Percentiles rank a stretch among this genome's conserved stretches.
Evolutionary conservation across 2,329 filamentous ascomycete genomes (phyloP).

Genomic region (Raffaelea arxii): DNA sequence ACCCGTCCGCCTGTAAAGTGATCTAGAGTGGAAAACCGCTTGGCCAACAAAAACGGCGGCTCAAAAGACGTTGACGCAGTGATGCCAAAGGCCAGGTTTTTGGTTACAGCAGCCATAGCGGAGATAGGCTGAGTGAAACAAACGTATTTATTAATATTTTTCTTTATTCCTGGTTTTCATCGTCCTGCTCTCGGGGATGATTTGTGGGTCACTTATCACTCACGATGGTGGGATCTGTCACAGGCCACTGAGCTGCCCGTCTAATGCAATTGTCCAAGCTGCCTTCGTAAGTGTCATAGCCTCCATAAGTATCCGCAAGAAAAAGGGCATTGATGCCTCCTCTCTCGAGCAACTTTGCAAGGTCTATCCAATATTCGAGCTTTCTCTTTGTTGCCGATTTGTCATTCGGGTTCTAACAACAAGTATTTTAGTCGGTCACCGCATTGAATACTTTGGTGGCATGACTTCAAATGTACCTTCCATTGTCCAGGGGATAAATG

Average conservation of each 20-base stretch:
- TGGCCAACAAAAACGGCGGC: conserved; percentile 6
- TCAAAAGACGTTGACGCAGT: conserved; percentile 7
- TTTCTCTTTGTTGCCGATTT: neutral
- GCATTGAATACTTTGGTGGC: neutral
- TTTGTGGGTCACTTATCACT: neutral
- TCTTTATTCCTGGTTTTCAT: neutral
- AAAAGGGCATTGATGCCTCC: neutral
- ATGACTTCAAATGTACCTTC: neutral
- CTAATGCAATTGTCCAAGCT: conserved; percentile 51
- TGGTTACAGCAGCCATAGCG: conserved; percentile 11
- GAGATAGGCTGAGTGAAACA: neutral
- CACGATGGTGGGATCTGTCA: conserved; percentile 53
- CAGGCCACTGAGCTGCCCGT: conserved; percentile 53
- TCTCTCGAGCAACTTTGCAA: neutral
- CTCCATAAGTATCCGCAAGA: conserved; percentile 5
- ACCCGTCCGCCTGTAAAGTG: conserved; percentile 10
- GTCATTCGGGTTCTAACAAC: neutral
- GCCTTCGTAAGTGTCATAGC: conserved; percentile 23
- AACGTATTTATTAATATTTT: neutral
- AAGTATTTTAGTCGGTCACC: neutral
- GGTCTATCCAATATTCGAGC: neutral
- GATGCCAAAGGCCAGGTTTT: conserved; percentile 9
- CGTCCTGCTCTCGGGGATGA: neutral
- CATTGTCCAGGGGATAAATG: neutral
- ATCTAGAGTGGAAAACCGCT: conserved; percentile 10